Evolutionary conservation across 306 rosid species (phyloP), one percentile per base, ranked within the genome.

Genomic region (Citrullus amarus): DNA sequence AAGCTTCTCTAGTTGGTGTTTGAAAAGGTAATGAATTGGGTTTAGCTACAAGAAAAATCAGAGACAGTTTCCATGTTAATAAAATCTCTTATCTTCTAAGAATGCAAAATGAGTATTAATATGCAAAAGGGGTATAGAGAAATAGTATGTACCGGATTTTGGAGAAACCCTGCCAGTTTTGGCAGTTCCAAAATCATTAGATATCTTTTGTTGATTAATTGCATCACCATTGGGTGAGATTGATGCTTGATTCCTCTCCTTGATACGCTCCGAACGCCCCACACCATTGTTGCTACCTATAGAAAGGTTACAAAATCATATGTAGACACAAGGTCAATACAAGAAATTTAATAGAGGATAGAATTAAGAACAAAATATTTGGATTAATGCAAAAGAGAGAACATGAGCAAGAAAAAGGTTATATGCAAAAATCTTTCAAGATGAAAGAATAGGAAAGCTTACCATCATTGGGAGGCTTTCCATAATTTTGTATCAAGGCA

Each of bases 401-500:
- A 34, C 48, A 9, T 17, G 32, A 30, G 16, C 14, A 68, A 57
- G 66, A 80, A 48, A 80, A 48, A 39, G 59, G 14, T 44, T 56
- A 46, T 58, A 71, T 58, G 22, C 60, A 75, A 46, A 43, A 39
- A 20, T 18, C 54, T 43, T 34, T 11, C 77, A 60, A 81, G 72
- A 80, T 44, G 81, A 60, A 39, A n/a, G 67, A 28, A 70, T n/a
- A 76, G 78, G 79, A 28, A 57, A 15, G 39, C 93, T 83, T 83
- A 91, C 98, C 84, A 75, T 83, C 87, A 43, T 78, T 78, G 62
- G 85, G 86, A 53, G 87, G 71, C 72, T 86, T 89, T 67, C 93
- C 89, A 65, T 94, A 90, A 76, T 75, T 89, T 38, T 82, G 85
- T 63, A 73, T 83, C 87, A 92, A 86, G 66, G 93, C 81, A 83